phyloP scores from a whole-genome alignment of 495 filamentous ascomycete genomes.

The Tuber indicum region DNA sequence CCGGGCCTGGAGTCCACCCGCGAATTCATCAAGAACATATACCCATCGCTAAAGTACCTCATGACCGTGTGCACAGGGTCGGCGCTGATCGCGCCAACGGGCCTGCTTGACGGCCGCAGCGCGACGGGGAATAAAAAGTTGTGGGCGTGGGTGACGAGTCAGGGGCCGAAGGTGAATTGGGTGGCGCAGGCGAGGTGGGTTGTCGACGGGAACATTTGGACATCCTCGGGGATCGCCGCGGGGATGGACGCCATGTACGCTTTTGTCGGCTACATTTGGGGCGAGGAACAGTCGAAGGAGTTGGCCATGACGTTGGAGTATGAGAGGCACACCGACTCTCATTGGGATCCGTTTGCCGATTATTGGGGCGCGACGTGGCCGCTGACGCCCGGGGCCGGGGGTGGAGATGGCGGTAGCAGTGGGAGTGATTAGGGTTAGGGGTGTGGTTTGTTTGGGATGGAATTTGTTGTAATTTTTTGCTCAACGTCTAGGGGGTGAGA shows the following conservation, averaged over 20 bases:
- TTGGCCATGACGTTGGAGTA: constrained; percentile 43
- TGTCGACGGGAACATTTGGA: constrained; percentile 62
- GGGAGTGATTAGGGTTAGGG: neutral
- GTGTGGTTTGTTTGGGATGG: neutral
- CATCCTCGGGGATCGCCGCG: constrained; percentile 55
- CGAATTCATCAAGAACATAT: constrained; percentile 47
- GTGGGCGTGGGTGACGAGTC: constrained; percentile 45
- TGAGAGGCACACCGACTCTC: constrained; percentile 37
- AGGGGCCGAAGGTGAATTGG: constrained; percentile 53
- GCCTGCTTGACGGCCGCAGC: constrained; percentile 53
- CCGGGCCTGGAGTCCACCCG: constrained; percentile 44
- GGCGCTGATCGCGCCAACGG: constrained; percentile 49
- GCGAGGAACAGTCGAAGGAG: constrained; percentile 29
- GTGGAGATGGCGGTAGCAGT: too few species aligned
- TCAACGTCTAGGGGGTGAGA: neutral
- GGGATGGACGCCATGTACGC: constrained; percentile 61
- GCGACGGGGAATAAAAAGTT: constrained; percentile 55
- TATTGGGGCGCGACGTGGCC: constrained; percentile 27
- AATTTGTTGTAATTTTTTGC: neutral
- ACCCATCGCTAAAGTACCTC: constrained; percentile 50
- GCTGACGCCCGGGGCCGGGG: neutral
- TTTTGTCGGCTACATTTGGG: constrained; percentile 48
- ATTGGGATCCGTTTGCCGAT: constrained; percentile 45
- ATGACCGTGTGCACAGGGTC: constrained; percentile 59
- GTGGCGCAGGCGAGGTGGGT: constrained; percentile 59